A percentile compares a stretch with the other conserved stretches of the same genome.
Conservation (phyloP, 495 filamentous ascomycete species). For the Penicillium pulvis region DNA sequence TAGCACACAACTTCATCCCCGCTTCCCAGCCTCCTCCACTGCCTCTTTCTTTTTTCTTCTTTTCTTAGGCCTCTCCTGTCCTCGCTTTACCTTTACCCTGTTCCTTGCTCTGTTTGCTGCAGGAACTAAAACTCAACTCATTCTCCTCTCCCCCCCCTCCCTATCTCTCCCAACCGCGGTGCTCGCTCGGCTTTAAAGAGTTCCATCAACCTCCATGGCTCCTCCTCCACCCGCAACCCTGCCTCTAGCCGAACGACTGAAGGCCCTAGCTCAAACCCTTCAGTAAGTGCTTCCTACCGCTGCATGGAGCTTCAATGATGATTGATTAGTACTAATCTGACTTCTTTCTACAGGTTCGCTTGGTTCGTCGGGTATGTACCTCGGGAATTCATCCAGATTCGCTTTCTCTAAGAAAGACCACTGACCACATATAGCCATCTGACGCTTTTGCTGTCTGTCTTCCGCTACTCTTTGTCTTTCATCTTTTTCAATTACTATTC, state of each 20-base stretch:
- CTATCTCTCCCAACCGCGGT: slow-evolving; percentile 5
- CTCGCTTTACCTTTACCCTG: slow-evolving; percentile 5
- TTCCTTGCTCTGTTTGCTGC: slow-evolving; percentile 2
- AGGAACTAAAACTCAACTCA: not conserved
- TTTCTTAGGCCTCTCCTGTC: slow-evolving; percentile 8
- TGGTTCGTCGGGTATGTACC: slow-evolving; percentile 87
- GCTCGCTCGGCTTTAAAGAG: slow-evolving; percentile 3
- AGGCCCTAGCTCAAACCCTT: slow-evolving; percentile 78
- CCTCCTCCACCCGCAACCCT: slow-evolving; percentile 71
- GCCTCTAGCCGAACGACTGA: slow-evolving; percentile 73
- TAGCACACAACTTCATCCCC: slow-evolving; percentile 30
- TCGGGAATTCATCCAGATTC: slow-evolving; percentile 10
- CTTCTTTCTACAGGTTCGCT: slow-evolving; percentile 49
- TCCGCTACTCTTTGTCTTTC: slow-evolving; percentile 80
- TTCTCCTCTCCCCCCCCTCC: slow-evolving; percentile 6
- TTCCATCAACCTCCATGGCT: slow-evolving; percentile 59
- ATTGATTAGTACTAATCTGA: slow-evolving; percentile 45
- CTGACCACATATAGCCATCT: slow-evolving; percentile 64
- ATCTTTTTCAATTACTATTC: slow-evolving; percentile 80
- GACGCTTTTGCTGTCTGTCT: slow-evolving; percentile 75
- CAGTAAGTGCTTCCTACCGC: slow-evolving; percentile 62
- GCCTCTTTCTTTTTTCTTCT: slow-evolving; percentile 21
- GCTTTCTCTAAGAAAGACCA: slow-evolving; percentile 6
- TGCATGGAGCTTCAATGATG: slow-evolving; percentile 14
- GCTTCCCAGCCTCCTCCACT: slow-evolving; percentile 31